Evolutionary conservation across 2,329 filamentous ascomycete genomes (phyloP).

Genomic region (Arthrinium puccinioides): DNA sequence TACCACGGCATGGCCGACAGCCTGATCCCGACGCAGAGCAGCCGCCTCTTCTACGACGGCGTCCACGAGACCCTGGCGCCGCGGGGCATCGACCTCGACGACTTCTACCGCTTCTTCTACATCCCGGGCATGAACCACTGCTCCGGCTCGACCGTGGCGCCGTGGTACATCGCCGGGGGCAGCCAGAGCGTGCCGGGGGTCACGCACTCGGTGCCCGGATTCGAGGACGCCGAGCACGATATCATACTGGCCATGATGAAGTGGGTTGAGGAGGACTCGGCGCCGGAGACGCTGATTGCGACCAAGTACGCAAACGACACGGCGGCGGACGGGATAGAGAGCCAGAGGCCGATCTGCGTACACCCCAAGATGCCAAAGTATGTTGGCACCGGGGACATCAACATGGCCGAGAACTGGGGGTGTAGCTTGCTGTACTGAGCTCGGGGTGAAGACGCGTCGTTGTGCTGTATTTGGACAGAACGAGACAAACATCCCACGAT

Average conservation of each 20-base stretch:
- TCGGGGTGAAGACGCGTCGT: not conserved
- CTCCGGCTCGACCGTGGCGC: slow-evolving; percentile 17
- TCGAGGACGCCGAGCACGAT: slow-evolving; percentile 26
- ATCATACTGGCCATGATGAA: slow-evolving; percentile 25
- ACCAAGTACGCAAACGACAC: slow-evolving; percentile 21
- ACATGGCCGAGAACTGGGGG: slow-evolving; percentile 15
- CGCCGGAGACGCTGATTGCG: slow-evolving; percentile 18
- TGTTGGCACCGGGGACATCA: slow-evolving; percentile 13
- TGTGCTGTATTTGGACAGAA: not conserved
- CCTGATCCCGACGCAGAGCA: slow-evolving; percentile 23
- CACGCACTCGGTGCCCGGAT: slow-evolving; percentile 26
- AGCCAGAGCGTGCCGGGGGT: slow-evolving; percentile 18
- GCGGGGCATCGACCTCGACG: slow-evolving; percentile 26
- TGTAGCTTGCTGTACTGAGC: slow-evolving; percentile 9
- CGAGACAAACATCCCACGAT: too few relatives aligned
- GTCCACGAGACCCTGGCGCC: slow-evolving; percentile 17
- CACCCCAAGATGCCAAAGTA: slow-evolving; percentile 21
- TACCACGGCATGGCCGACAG: slow-evolving; percentile 28
- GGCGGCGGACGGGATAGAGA: slow-evolving; percentile 12
- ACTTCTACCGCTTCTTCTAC: slow-evolving; percentile 41
- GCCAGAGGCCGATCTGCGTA: slow-evolving; percentile 18
- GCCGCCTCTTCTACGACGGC: slow-evolving; percentile 21
- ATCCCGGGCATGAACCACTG: slow-evolving; percentile 46
- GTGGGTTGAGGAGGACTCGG: slow-evolving; percentile 27
- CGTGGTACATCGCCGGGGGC: slow-evolving; percentile 24